Base-by-base conservation (phyloP, 2,329 filamentous ascomycete species). In the Microcera coccophila region DNA sequence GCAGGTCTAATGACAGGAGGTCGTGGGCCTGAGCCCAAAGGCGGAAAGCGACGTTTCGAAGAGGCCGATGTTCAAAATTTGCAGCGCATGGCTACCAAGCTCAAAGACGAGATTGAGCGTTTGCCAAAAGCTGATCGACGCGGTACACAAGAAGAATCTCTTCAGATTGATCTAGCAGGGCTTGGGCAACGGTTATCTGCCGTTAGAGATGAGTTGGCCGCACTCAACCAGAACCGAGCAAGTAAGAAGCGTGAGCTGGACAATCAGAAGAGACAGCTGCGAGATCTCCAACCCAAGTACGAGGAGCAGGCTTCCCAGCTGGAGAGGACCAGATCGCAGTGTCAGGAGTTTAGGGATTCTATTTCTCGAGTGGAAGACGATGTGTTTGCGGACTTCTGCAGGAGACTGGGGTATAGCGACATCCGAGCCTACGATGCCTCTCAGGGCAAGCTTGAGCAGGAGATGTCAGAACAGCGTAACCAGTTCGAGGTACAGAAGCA, bases 1-100 rank as follows among this genome's bases (percentile, higher is more conserved):
- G 90, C 87, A 35, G 93, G 93, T 60, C 76, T 94, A 40, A 97
- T 98, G 85, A 97, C 93, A 37, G 93, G 93, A 74, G 93, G 93
- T 53, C 85, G 90, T 48, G 85, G 89, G 21, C 84, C 82, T 1
- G 81, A 85, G 35, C 78, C 82, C 36, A 87, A 86, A 62, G 82
- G 84, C 41, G 80, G 79, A 45, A 86, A 89, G 51, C 84, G 89
- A 44, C 80, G 86, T 39, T 97, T 94, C 68, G 90, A 95, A 58
- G 90, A 96, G 55, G 81, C 85, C 7, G 90, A 96, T 55, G 81
- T 96, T 21, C 87, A 95, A 52, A 87, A 87, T 47, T 73, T 96
- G n/a, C 79, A 84, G 56, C 84, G 82, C 49, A 74, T 88, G 55
- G 85, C 82, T 42, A 81, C 87, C 46, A 88, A 88, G 59, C 75